Base-by-base conservation (phyloP, 306 rosid genomes). In the Cicer pinnatifidum region DNA sequence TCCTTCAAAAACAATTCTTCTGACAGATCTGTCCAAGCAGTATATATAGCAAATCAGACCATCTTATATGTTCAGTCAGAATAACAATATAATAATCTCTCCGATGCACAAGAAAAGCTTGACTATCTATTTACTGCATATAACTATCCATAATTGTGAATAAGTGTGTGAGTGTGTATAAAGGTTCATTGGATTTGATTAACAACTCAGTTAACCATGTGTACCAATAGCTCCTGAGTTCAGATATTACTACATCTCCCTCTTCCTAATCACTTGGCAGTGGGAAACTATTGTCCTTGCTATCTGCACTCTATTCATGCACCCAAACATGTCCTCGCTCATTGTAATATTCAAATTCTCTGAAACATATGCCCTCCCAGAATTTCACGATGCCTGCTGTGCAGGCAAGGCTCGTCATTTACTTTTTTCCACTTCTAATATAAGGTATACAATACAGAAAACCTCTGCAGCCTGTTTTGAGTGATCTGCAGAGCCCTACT, bases 1-100 rank as follows among this genome's bases (percentile, higher is more conserved):
- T 83, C 99, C 99, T 86, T 95, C 99, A 62, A 95, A 95, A 68
- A 90, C 92, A 78, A 91, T 88, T 86, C 99, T 91, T 82, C 97
- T 83, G 77, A 83, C 81, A 81, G 84, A 87, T 82, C 99, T 95
- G 89, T 78, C 71, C 37, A 66, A 68, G 72, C 15, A 80, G 67
- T 65, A 53, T 65, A 45, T 17, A 50, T 17, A 43, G 76, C n/a
- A 44, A 63, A 38, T 80, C 37, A 72, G 48, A 53, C 43, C 47
- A 20, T 81, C 50, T 33, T 13, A 71, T 37, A 59, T 52, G 7
- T n/a, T 73, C 44, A 5, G 41, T 23, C 59, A 51, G 12, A 60
- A 69, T n/a, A 51, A 75, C 40, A 71, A 20, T 8, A 60, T 12
- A 75, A 13, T 60, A 56, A 63, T n/a, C 35, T 28, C 35, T 3